Evolutionary conservation across 441 rosid species (phyloP).

Genomic region (Aleurites moluccanus): DNA sequence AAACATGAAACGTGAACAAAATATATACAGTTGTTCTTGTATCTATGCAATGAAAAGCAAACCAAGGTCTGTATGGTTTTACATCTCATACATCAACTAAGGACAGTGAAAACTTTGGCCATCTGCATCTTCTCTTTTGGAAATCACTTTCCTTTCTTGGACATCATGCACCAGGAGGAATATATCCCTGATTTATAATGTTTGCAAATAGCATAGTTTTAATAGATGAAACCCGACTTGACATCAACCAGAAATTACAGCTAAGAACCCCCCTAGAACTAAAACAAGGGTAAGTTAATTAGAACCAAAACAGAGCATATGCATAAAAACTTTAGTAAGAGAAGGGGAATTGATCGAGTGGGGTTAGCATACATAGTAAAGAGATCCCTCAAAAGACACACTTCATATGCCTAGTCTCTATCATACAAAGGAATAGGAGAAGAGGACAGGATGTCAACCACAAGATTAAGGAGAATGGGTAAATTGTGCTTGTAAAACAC

Average conservation of each 20-base stretch:
- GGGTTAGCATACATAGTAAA: too few species aligned
- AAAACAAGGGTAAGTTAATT: too few species aligned
- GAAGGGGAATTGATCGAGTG: too few species aligned
- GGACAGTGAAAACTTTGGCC: neutral
- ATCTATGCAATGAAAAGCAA: neutral
- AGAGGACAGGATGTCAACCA: neutral
- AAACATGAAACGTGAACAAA: neutral
- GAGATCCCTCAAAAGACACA: neutral
- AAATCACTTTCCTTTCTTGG: neutral
- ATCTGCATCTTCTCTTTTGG: neutral
- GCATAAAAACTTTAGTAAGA: too few species aligned
- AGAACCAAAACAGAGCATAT: too few species aligned
- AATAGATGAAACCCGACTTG: too few species aligned
- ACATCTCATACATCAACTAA: neutral
- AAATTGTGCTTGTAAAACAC: neutral
- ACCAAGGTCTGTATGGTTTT: neutral
- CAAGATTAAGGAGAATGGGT: neutral
- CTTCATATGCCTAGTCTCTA: neutral
- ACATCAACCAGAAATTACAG: too few species aligned
- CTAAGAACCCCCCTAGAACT: too few species aligned
- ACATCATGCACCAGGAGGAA: neutral
- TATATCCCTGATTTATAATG: neutral
- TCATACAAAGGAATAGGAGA: neutral
- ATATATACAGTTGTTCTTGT: neutral
- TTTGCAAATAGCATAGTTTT: too few species aligned